Percentiles rank a stretch among this genome's conserved stretches.
phyloP scores from a whole-genome alignment of 1,139 yeast genomes.

The Pichia sp. region DNA sequence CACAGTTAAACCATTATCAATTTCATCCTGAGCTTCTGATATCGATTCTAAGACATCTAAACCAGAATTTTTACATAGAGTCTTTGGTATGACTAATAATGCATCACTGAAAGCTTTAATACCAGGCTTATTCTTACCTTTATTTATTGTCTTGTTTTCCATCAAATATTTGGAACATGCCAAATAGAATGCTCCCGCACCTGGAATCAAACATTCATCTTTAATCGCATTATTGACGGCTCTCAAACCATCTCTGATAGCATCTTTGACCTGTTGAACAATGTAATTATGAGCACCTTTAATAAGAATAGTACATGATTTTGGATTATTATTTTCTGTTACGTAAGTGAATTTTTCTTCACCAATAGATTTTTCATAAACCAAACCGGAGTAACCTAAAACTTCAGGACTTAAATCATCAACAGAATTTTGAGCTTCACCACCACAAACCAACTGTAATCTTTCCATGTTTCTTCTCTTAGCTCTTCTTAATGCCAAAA shows the following conservation, averaged over 20 bases:
- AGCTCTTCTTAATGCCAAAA: conserved; percentile 93
- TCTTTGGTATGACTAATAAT: conserved; percentile 83
- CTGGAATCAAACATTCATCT: conserved; percentile 84
- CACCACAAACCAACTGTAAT: conserved; percentile 92
- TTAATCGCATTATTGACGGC: conserved; percentile 88
- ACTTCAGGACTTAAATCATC: conserved; percentile 82
- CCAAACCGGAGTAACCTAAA: conserved; percentile 88
- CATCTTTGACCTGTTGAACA: conserved; percentile 89
- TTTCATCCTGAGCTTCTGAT: conserved; percentile 85
- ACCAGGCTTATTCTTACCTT: conserved; percentile 87
- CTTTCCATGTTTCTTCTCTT: conserved; percentile 99
- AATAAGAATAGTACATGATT: conserved; percentile 83
- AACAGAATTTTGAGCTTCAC: conserved; percentile 95
- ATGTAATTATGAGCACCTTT: conserved; percentile 90
- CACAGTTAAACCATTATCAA: conserved; percentile 69
- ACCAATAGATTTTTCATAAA: conserved; percentile 88
- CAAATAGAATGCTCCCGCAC: conserved; percentile 94
- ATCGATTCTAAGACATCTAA: conserved; percentile 87
- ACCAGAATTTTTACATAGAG: conserved; percentile 88
- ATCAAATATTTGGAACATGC: conserved; percentile 67
- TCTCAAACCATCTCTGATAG: conserved; percentile 93
- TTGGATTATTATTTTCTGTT: conserved; percentile 87
- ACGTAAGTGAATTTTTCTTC: conserved; percentile 97
- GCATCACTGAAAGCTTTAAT: conserved; percentile 92
- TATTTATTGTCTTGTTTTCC: conserved; percentile 44